These are phyloP conservation scores for Neckera pumila DNA, from an alignment of 225 moss, liverwort and hornwort genomes.

Conservation along the genomic window DNA sequence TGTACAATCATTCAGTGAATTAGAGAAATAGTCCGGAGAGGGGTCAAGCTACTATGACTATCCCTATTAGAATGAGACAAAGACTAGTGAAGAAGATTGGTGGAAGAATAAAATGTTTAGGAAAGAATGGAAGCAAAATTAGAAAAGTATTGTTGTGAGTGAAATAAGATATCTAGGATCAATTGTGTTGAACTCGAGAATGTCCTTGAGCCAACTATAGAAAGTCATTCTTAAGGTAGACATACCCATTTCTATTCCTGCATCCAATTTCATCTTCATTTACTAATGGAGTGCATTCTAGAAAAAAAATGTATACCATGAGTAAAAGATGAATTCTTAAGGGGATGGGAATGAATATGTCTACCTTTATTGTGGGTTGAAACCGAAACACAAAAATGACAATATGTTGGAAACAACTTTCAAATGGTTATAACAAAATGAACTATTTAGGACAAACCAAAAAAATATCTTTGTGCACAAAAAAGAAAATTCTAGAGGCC, in stretches of 20 bases:
- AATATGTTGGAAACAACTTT: background rate
- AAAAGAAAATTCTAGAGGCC: no score
- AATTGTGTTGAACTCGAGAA: background rate
- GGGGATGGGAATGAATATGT: background rate
- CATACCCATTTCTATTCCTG: rapidly evolving
- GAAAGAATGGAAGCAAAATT: background rate
- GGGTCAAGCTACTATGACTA: background rate
- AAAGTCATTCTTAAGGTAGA: background rate
- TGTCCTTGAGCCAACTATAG: background rate
- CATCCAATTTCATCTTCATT: background rate
- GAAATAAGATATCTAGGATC: no score
- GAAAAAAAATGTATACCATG: background rate
- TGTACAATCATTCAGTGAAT: rapidly evolving
- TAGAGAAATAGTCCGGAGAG: rapidly evolving
- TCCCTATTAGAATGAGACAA: background rate
- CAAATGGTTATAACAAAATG: background rate
- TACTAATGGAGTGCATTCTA: background rate
- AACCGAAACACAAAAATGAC: rapidly evolving
- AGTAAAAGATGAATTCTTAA: background rate
- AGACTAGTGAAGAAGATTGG: background rate
- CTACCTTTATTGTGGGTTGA: background rate
- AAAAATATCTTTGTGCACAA: no score
- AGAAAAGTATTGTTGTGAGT: background rate
- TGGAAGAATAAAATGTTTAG: background rate
- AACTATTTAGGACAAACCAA: background rate